phyloP scores from a whole-genome alignment of 176 grass and related monocot genomes.

The Echinochloa phyllopogon region DNA sequence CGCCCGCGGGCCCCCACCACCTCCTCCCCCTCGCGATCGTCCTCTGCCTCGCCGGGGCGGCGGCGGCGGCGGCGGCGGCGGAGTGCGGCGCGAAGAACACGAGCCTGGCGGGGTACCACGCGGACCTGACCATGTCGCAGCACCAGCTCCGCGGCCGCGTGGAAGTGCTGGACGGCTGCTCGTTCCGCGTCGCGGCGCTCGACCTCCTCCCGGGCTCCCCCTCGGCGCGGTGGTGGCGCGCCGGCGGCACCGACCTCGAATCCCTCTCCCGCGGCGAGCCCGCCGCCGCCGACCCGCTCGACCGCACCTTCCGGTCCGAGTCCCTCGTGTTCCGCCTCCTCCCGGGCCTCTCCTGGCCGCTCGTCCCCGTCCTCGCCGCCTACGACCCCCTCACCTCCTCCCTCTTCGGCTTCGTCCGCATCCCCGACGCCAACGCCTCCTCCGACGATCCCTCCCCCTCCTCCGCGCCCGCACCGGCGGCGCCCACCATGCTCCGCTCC shows the following conservation, averaged over 20 bases:
- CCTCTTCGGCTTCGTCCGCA: slow-evolving; percentile 75
- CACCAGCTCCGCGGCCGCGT: slow-evolving; percentile 91
- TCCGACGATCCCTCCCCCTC: background rate
- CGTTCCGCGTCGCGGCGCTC: slow-evolving; percentile 72
- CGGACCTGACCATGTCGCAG: slow-evolving; percentile 83
- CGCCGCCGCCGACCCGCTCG: slow-evolving; percentile 49
- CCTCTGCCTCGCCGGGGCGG: slow-evolving; percentile 17
- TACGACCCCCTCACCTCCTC: slow-evolving; percentile 94
- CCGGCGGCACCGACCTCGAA: slow-evolving; percentile 55
- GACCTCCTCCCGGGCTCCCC: slow-evolving; percentile 91
- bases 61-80: slow-evolving; percentile 13
- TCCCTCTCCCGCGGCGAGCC: slow-evolving; percentile 58
- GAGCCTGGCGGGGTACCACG: slow-evolving; percentile 55
- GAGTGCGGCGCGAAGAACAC: slow-evolving; percentile 68
- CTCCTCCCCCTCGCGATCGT: slow-evolving; percentile 35
- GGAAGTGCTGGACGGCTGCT: slow-evolving; percentile 77
- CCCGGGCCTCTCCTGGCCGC: slow-evolving; percentile 65
- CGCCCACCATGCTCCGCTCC: slow-evolving; percentile 83
- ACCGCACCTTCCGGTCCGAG: slow-evolving; percentile 67
- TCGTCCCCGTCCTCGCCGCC: slow-evolving; percentile 69
- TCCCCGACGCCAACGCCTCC: slow-evolving; percentile 23
- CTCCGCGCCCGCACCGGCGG: background rate
- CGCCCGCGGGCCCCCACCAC: slow-evolving; percentile 2
- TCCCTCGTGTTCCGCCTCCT: slow-evolving; percentile 63
- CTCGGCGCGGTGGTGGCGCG: slow-evolving; percentile 73